A percentile compares a stretch with the other conserved stretches of the same genome.
phyloP scores from a whole-genome alignment of 495 filamentous ascomycete species.

The Lophiotrema nucula region DNA sequence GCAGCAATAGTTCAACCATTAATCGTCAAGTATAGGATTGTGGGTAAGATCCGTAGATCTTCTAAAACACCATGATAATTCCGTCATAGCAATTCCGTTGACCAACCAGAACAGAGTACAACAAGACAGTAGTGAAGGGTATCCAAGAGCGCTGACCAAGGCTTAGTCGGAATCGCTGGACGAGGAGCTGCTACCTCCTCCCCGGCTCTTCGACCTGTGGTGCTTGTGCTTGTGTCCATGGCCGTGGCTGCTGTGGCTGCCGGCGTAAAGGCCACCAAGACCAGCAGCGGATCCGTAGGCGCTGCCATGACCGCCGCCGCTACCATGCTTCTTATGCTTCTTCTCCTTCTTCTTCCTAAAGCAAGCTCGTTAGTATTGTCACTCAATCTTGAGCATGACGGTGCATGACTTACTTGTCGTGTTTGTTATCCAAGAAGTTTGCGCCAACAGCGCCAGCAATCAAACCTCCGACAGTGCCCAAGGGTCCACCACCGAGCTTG shows the following conservation, averaged over 20 bases:
- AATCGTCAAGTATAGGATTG: too few species aligned
- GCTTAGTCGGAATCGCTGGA: conserved; percentile 34
- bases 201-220: conserved; percentile 30
- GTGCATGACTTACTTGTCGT: conserved; percentile 43
- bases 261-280: conserved; percentile 32
- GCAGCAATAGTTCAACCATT: too few species aligned
- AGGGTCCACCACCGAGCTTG: conserved; percentile 47
- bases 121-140: too few species aligned
- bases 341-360: conserved; percentile 35
- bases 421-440: conserved; percentile 47
- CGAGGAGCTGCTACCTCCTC: conserved; percentile 22
- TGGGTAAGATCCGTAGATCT: too few species aligned
- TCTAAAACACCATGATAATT: too few species aligned
- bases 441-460: conserved; percentile 58
- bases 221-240: conserved; percentile 32
- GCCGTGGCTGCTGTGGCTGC: conserved; percentile 25
- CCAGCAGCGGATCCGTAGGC: conserved; percentile 30
- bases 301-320: conserved; percentile 16
- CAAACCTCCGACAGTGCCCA: conserved; percentile 52
- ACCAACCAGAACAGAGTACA: too few species aligned
- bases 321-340: conserved; percentile 33
- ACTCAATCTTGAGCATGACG: background rate
- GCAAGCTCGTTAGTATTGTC: conserved; percentile 1
- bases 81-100: too few species aligned
- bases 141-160: too few species aligned